A percentile compares a stretch with the other conserved stretches of the same genome.
phyloP scores from a whole-genome alignment of 2,329 filamentous ascomycete genomes.

The Teratosphaeriaceae sp. region DNA sequence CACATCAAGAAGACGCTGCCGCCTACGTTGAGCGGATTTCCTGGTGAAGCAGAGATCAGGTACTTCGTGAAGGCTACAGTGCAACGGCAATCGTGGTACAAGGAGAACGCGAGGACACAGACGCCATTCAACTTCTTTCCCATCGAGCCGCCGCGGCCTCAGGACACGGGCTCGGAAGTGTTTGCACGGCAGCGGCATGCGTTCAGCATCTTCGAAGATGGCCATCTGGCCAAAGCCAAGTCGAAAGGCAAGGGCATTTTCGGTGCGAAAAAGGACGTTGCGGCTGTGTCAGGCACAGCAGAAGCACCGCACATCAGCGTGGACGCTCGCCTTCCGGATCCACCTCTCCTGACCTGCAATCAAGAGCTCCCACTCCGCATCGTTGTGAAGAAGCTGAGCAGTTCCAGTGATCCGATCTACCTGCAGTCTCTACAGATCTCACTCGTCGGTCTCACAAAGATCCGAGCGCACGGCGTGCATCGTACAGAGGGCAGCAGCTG shows the following conservation, averaged over 20 bases:
- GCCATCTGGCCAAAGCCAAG: slow-evolving; percentile 31
- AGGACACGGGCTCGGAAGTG: slow-evolving; percentile 63
- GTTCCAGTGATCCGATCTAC: slow-evolving; percentile 63
- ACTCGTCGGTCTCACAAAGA: slow-evolving; percentile 69
- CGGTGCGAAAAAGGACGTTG: slow-evolving; percentile 31
- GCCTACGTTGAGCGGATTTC: slow-evolving; percentile 81
- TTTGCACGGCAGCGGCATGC: slow-evolving; percentile 70
- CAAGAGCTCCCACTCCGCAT: slow-evolving; percentile 74
- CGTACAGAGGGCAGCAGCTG: slow-evolving; percentile 67
- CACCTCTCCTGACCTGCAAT: slow-evolving; percentile 83
- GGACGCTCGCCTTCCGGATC: slow-evolving; percentile 80
- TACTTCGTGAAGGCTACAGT: slow-evolving; percentile 97
- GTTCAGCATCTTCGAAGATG: slow-evolving; percentile 36
- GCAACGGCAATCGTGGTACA: slow-evolving; percentile 78
- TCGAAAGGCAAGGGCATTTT: slow-evolving; percentile 56
- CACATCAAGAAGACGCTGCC: slow-evolving; percentile 85
- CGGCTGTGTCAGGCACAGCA: slow-evolving; percentile 23
- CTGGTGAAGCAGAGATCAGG: slow-evolving; percentile 78
- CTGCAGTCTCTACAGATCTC: slow-evolving; percentile 75
- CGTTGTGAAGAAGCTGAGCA: slow-evolving; percentile 67
- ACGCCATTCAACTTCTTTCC: slow-evolving; percentile 78
- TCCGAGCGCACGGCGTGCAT: slow-evolving; percentile 69
- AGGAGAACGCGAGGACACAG: slow-evolving; percentile 70
- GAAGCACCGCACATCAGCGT: slow-evolving; percentile 58
- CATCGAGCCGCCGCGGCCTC: slow-evolving; percentile 76